A percentile compares a stretch with the other conserved stretches of the same genome.
Conservation (phyloP, 2,329 filamentous ascomycete species). For the Xylariaceae sp. region DNA sequence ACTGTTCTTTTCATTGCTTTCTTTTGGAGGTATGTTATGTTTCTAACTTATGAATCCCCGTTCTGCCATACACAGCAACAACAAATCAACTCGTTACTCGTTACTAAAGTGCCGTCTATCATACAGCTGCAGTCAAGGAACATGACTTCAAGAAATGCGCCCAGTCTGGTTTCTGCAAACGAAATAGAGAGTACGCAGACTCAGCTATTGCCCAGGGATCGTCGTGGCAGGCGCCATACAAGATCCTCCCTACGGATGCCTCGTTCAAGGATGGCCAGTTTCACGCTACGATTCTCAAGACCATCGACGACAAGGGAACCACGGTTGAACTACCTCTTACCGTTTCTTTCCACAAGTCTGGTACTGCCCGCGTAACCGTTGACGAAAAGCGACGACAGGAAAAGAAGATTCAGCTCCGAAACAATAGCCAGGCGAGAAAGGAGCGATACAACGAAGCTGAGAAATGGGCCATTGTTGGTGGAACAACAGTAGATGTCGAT, state of each 20-base stretch:
- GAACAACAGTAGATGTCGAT: conserved; percentile 65
- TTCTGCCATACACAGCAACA: background rate
- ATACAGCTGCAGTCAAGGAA: conserved; percentile 78
- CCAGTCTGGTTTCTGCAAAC: conserved; percentile 95
- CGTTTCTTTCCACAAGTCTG: conserved; percentile 84
- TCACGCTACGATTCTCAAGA: conserved; percentile 77
- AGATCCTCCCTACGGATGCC: conserved; percentile 66
- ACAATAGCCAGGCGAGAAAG: conserved; percentile 79
- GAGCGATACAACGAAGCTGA: conserved; percentile 92
- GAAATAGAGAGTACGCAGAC: conserved; percentile 88
- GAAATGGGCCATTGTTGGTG: conserved; percentile 81
- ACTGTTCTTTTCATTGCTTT: conserved; percentile 56
- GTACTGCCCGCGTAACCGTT: conserved; percentile 78
- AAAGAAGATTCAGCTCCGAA: conserved; percentile 80
- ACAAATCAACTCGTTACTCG: background rate
- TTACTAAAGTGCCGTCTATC: conserved; percentile 10
- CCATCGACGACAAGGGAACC: conserved; percentile 59
- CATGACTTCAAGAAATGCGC: conserved; percentile 96
- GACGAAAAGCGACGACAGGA: conserved; percentile 90
- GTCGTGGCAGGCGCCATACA: conserved; percentile 77
- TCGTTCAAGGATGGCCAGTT: conserved; percentile 76
- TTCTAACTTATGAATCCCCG: background rate
- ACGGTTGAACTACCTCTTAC: conserved; percentile 76
- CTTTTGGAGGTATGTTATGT: conserved; percentile 62
- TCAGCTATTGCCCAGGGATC: conserved; percentile 60